A percentile compares a stretch with the other conserved stretches of the same genome.
These are phyloP conservation scores for Porodaedalea pini DNA, from an alignment of 1,284 basidiomycete species.

Conservation along the genomic window DNA sequence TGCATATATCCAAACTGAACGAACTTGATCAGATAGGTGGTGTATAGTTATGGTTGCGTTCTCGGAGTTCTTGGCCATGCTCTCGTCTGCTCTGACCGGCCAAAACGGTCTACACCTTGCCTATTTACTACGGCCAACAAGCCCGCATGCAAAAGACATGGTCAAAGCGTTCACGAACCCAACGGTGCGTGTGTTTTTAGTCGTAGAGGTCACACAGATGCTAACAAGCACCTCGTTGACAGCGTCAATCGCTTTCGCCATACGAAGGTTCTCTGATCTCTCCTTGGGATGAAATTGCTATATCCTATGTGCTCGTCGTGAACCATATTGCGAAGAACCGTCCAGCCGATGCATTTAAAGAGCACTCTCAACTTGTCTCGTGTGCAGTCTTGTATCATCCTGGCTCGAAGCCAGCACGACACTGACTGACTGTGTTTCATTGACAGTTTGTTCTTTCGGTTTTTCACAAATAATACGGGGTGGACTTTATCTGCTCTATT, in stretches of 20 bases:
- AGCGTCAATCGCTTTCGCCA: slow-evolving; percentile 48
- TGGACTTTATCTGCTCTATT: slow-evolving; percentile 83
- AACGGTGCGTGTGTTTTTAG: slow-evolving; percentile 42
- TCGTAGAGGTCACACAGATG: background rate
- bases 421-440: background rate
- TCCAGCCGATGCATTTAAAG: slow-evolving; percentile 69
- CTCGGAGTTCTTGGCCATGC: slow-evolving; percentile 55
- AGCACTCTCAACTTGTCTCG: slow-evolving; percentile 64
- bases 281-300: slow-evolving; percentile 81
- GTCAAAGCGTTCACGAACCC: slow-evolving; percentile 68
- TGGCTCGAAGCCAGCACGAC: background rate
- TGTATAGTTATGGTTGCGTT: slow-evolving; percentile 35
- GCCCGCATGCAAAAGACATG: slow-evolving; percentile 67
- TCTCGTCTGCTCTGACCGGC: slow-evolving; percentile 56
- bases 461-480: slow-evolving; percentile 70
- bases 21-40: no score
- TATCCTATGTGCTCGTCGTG: slow-evolving; percentile 73
- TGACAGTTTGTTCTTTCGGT: slow-evolving; percentile 69
- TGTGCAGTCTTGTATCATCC: slow-evolving; percentile 35
- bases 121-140: slow-evolving; percentile 68
- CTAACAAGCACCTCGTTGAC: slow-evolving; percentile 21
- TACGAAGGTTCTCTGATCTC: slow-evolving; percentile 62
- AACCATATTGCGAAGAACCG: slow-evolving; percentile 63
- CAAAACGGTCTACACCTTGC: slow-evolving; percentile 68
- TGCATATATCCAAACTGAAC: no score